Evolutionary conservation across 192 early-diverging fungal genomes (phyloP), one percentile per base, ranked within the genome.

Genomic region (Gryganskiella cystojenkinii): DNA sequence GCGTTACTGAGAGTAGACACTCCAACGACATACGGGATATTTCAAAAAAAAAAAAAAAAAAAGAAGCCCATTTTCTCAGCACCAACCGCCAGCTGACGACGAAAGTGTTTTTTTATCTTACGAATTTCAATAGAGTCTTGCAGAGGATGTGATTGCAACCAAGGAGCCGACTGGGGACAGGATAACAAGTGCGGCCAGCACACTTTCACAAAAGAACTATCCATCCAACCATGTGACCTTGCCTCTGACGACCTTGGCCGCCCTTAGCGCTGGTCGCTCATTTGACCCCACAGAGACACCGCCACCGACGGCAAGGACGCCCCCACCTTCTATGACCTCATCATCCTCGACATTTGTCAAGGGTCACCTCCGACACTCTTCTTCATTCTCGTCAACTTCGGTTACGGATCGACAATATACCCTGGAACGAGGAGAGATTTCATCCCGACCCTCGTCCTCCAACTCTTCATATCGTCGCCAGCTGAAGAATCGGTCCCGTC

Each of bases 331-430:
- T 1, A 46, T 53, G 33, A 19, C 71, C 22, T 20, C 47, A 13
- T 14, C 44, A 31, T 15, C 44, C 59, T 31, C 30, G 22, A 15
- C 53, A 61, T 71, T 67, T 59, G 19, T 54, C 58, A 22, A 51
- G 37, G 67, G 45, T 65, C 30, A 68, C 13, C 54, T 70, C 50
- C 63, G 75, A 33, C 60, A 65, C 50, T 61, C 71, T 43, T 65
- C 81, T 30, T 24, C 69, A 28, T 54, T 66, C 37, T 4, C 58
- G 17, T 73, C 63, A 0, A 65, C 63, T 8, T 27, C 42, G 13
- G 28, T 49, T 27, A 44, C 73, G 9, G 73, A 76, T 15, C 45
- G 65, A 76, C 60, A 67, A 56, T 76, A 76, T 76, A 68, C 73
- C 73, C 64, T 40, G 15, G 73, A 68, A 24, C 10, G 51, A 11